A percentile compares a stretch with the other conserved stretches of the same genome.
These are phyloP conservation scores for Beta corolliflora DNA, from an alignment of 179 eudicot genomes.

Conservation along the genomic window DNA sequence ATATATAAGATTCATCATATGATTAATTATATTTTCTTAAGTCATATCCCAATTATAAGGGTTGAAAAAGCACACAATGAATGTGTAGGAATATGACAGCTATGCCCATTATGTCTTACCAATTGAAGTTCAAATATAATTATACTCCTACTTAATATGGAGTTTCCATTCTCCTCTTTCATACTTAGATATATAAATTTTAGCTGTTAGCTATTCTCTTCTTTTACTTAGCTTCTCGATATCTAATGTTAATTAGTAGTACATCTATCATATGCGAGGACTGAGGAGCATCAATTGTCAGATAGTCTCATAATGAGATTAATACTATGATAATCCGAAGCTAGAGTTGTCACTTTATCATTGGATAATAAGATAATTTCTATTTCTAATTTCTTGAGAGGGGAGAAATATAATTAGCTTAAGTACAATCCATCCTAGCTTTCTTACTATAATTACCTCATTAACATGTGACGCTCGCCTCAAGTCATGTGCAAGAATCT, in stretches of 20 bases:
- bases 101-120: conserved; percentile 3
- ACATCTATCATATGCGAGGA: too few relatives aligned
- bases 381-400: neutral
- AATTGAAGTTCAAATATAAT: neutral
- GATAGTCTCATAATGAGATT: too few relatives aligned
- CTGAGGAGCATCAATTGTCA: too few relatives aligned
- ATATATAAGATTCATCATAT: neutral
- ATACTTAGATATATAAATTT: too few relatives aligned
- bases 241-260: too few relatives aligned
- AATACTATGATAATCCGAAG: neutral
- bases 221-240: too few relatives aligned
- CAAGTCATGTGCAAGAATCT: conserved; percentile 9
- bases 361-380: neutral
- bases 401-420: neutral
- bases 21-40: neutral
- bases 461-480: conserved; percentile 2
- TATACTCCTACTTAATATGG: too few relatives aligned
- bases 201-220: too few relatives aligned
- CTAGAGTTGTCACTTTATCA: neutral
- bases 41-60: conserved; percentile 26
- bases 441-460: neutral
- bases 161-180: too few relatives aligned
- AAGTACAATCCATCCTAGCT: neutral
- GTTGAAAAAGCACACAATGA: conserved; percentile 24
- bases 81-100: conserved; percentile 13